phyloP scores from a whole-genome alignment of 192 early-diverging fungal species.

The Phlyctochytrium bullatum region DNA sequence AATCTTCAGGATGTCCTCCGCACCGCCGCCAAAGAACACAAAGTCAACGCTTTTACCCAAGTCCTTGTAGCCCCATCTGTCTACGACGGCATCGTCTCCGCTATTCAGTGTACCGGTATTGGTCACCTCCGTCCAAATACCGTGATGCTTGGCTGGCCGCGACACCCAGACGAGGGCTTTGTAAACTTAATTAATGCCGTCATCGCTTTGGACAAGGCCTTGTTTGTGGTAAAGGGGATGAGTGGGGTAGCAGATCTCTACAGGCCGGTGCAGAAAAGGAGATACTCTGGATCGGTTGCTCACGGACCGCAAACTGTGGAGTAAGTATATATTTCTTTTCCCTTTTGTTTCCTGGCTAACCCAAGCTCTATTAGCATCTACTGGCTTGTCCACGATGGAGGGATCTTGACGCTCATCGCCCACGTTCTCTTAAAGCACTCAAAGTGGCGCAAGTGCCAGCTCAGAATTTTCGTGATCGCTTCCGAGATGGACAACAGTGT shows the following conservation, averaged over 20 bases:
- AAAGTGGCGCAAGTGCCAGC: constrained; percentile 6
- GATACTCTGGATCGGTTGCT: too few relatives aligned
- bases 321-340: too few relatives aligned
- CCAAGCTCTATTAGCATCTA: constrained; percentile 3
- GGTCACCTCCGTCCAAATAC: constrained; percentile 26
- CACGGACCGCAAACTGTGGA: too few relatives aligned
- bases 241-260: neutral
- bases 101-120: constrained; percentile 21
- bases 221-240: constrained; percentile 26
- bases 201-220: constrained; percentile 19
- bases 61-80: constrained; percentile 10
- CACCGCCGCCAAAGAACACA: neutral
- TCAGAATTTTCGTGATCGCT: constrained; percentile 26
- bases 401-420: constrained; percentile 24
- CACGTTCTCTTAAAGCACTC: constrained; percentile 26
- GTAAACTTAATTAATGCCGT: constrained; percentile 7
- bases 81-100: constrained; percentile 11
- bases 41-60: constrained; percentile 19
- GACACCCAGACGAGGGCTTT: constrained; percentile 6
- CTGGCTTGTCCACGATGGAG: constrained; percentile 22
- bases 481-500: constrained; percentile 10
- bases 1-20: neutral
- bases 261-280: too few relatives aligned
- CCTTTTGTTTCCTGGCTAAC: too few relatives aligned
- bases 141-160: constrained; percentile 25